These are phyloP conservation scores for Pythium utonaiense DNA, from an alignment of 352 stramenopile species.

Conservation along the genomic window DNA sequence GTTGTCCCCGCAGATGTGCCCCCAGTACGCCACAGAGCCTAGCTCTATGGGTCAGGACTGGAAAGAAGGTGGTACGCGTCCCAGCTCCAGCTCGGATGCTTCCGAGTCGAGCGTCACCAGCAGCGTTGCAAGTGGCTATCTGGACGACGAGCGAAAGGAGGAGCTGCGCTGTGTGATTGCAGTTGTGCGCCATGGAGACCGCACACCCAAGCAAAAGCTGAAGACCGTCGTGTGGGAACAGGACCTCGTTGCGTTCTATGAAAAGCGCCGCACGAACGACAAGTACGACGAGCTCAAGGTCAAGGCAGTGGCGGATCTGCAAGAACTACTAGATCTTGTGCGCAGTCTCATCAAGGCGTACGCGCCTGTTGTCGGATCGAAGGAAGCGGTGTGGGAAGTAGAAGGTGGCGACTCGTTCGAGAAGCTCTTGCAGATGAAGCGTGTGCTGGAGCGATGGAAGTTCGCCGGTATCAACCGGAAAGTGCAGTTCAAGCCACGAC, in stretches of 20 bases:
- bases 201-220: constrained; percentile 99
- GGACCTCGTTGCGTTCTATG: constrained; percentile 83
- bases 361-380: constrained; percentile 68
- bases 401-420: constrained; percentile 88
- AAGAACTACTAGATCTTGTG: constrained; percentile 78
- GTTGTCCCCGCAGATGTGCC: constrained; percentile 60
- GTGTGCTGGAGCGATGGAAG: constrained; percentile 96
- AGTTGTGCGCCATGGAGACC: constrained; percentile 97
- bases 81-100: constrained; percentile 60
- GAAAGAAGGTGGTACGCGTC: constrained; percentile 30
- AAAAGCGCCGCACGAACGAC: constrained; percentile 56
- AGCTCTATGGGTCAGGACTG: constrained; percentile 17
- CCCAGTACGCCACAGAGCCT: constrained; percentile 72
- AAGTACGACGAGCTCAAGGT: constrained; percentile 86
- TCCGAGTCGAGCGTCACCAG: constrained; percentile 69
- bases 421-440: constrained; percentile 94
- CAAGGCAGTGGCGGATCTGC: constrained; percentile 74
- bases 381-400: constrained; percentile 81
- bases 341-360: constrained; percentile 82
- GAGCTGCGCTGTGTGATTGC: constrained; percentile 99
- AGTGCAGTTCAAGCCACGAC: constrained; percentile 83
- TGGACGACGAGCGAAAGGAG: constrained; percentile 87
- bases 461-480: constrained; percentile 98
- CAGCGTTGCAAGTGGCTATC: constrained; percentile 42
- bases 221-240: constrained; percentile 91